These are phyloP conservation scores for Xylogone sp. DNA, from an alignment of 2,329 filamentous ascomycete species.

Conservation along the genomic window DNA sequence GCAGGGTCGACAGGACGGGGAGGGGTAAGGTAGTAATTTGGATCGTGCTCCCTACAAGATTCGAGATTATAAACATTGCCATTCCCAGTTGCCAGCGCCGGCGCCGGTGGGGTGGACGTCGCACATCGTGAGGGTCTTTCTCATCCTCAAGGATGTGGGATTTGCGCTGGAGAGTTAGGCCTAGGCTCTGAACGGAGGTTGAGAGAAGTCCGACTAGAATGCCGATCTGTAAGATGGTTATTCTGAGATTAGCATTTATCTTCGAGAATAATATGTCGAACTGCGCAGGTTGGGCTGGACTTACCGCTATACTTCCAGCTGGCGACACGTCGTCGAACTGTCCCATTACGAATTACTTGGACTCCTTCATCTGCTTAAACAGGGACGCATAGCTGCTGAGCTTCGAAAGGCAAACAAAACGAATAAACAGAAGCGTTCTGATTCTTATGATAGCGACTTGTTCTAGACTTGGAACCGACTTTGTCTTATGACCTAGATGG, in stretches of 20 bases:
- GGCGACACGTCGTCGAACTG: conserved; percentile 73
- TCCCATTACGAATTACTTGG: conserved; percentile 50
- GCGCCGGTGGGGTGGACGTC: conserved; percentile 82
- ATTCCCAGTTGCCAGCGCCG: conserved; percentile 96
- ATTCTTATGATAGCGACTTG: not conserved
- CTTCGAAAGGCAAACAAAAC: not conserved
- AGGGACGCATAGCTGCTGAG: not conserved
- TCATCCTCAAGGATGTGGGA: conserved; percentile 98
- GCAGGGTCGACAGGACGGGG: conserved; percentile 89
- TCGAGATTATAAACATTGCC: conserved; percentile 94
- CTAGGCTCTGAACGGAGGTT: conserved; percentile 91
- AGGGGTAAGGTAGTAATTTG: conserved; percentile 95
- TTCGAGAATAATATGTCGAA: not conserved
- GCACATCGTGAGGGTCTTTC: conserved; percentile 73
- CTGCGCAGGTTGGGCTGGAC: conserved; percentile 27
- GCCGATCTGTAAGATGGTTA: conserved; percentile 60
- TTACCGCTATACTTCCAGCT: conserved; percentile 71
- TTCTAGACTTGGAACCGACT: not conserved
- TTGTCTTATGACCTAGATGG: not conserved
- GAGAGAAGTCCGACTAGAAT: conserved; percentile 91
- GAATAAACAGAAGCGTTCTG: not conserved
- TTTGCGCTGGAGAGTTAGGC: conserved; percentile 93
- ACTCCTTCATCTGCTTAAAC: conserved; percentile 21
- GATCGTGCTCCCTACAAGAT: conserved; percentile 90
- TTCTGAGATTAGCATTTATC: not conserved